Conservation (phyloP, 805 yeast species). For the Clavispora carvajalis region DNA sequence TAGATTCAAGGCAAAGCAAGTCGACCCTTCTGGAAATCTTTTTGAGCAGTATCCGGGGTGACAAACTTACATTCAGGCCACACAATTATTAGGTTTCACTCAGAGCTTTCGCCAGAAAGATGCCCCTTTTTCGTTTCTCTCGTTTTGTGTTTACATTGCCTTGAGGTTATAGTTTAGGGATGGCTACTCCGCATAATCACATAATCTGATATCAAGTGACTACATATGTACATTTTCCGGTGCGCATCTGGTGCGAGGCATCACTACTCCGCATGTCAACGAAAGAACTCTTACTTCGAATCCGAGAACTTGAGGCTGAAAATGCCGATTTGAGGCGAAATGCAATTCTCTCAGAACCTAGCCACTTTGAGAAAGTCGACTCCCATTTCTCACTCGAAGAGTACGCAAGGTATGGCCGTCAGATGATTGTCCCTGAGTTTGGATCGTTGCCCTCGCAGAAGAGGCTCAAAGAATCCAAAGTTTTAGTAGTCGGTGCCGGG, state of each 20-base stretch:
- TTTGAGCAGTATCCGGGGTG: too few relatives aligned
- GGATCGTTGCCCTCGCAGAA: conserved; percentile 52
- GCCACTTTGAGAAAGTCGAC: conserved; percentile 4
- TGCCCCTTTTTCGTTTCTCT: too few relatives aligned
- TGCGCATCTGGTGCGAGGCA: not conserved
- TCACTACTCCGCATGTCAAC: not conserved
- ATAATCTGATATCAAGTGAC: not conserved
- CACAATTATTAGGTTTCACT: too few relatives aligned
- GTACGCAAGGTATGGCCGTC: conserved; percentile 83
- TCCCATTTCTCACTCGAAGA: conserved; percentile 49
- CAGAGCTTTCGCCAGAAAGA: too few relatives aligned
- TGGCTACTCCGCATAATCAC: not conserved
- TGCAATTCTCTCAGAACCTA: conserved; percentile 1
- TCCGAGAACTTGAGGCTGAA: conserved; percentile 18
- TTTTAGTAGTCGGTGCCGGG: conserved; percentile 91
- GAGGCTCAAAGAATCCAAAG: conserved; percentile 48
- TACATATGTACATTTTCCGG: not conserved
- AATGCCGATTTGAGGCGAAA: conserved; percentile 14
- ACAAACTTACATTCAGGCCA: too few relatives aligned
- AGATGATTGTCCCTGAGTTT: conserved; percentile 84
- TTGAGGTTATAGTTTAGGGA: not conserved
- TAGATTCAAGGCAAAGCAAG: not conserved
- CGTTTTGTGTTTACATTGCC: too few relatives aligned
- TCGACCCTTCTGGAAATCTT: too few relatives aligned
- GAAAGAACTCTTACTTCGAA: conserved; percentile 20